Evolutionary conservation across 2,329 filamentous ascomycete species (phyloP).

Genomic region (Xylogone sp.): DNA sequence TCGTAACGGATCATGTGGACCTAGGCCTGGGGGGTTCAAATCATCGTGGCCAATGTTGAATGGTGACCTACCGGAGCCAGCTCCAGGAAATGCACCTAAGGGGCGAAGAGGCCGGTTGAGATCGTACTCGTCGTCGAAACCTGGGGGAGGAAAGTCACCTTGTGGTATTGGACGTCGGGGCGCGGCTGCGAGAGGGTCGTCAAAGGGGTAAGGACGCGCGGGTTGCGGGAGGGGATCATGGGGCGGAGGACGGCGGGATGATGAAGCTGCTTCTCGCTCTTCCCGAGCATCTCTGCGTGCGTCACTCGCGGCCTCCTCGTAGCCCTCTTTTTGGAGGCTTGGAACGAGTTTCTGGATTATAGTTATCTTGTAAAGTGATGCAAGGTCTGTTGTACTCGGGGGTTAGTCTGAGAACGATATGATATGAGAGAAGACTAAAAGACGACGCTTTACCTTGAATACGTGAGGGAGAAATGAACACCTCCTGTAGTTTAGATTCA

Average conservation of each 20-base stretch:
- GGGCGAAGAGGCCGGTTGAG: conserved; percentile 65
- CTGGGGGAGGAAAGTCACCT: conserved; percentile 78
- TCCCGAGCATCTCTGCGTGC: conserved; percentile 37
- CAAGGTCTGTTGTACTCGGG: conserved; percentile 49
- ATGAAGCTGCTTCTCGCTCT: conserved; percentile 37
- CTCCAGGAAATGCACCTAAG: conserved; percentile 27
- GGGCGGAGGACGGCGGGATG: conserved; percentile 35
- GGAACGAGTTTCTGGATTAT: conserved; percentile 84
- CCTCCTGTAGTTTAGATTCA: conserved; percentile 44
- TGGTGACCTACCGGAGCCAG: conserved; percentile 46
- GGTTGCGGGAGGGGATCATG: conserved; percentile 49
- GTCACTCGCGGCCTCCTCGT: conserved; percentile 53
- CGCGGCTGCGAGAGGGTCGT: conserved; percentile 61
- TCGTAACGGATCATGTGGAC: conserved; percentile 77
- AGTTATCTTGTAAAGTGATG: conserved; percentile 68
- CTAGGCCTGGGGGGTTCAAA: conserved; percentile 80
- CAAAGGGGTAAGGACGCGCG: conserved; percentile 63
- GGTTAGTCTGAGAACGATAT: too few species aligned
- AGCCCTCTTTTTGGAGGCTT: conserved; percentile 71
- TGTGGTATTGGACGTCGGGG: conserved; percentile 61
- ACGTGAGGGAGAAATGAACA: conserved; percentile 72
- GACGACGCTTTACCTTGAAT: conserved; percentile 52
- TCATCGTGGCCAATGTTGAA: conserved; percentile 80
- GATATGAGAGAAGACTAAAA: too few species aligned
- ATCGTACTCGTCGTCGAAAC: conserved; percentile 91